These are phyloP conservation scores for Abelmoschus esculentus DNA, from an alignment of 345 rosid species.

Conservation along the genomic window DNA sequence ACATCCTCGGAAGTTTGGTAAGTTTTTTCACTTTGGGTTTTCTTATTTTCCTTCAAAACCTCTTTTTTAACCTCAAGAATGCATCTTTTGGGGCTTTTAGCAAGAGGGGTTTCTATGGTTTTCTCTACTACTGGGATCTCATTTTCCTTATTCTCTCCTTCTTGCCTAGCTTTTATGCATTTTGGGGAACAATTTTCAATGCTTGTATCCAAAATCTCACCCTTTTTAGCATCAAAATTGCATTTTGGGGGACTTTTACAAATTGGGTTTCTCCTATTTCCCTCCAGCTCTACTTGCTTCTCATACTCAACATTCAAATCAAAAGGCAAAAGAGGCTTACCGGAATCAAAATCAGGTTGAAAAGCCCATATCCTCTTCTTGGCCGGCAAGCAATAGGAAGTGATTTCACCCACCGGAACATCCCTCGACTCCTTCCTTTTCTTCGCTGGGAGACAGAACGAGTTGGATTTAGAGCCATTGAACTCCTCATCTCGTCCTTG, in stretches of 20 bases:
- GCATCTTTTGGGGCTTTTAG: constrained; percentile 2
- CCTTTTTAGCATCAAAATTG: not conserved
- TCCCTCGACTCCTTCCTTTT: constrained; percentile 60
- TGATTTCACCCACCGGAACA: constrained; percentile 9
- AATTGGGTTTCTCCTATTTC: constrained; percentile 8
- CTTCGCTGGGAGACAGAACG: constrained; percentile 61
- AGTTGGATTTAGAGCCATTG: constrained; percentile 19
- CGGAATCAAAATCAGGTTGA: constrained; percentile 42
- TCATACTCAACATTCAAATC: constrained; percentile 70
- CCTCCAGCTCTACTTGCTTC: not conserved
- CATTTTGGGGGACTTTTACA: constrained; percentile 10
- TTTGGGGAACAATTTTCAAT: not conserved
- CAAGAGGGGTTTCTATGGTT: not conserved
- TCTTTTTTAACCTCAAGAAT: not conserved
- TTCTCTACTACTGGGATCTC: constrained; percentile 18
- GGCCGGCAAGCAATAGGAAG: constrained; percentile 48
- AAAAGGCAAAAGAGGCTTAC: constrained; percentile 26
- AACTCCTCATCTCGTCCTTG: constrained; percentile 20
- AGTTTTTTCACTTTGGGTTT: not conserved
- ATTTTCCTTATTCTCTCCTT: constrained; percentile 19
- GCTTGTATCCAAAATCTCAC: not conserved
- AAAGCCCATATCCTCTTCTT: constrained; percentile 89
- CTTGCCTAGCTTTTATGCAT: not conserved
- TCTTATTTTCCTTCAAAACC: not conserved
- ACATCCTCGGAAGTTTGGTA: not conserved